Conservation (phyloP, 176 grass and related monocot species). For the Lolium multiflorum region DNA sequence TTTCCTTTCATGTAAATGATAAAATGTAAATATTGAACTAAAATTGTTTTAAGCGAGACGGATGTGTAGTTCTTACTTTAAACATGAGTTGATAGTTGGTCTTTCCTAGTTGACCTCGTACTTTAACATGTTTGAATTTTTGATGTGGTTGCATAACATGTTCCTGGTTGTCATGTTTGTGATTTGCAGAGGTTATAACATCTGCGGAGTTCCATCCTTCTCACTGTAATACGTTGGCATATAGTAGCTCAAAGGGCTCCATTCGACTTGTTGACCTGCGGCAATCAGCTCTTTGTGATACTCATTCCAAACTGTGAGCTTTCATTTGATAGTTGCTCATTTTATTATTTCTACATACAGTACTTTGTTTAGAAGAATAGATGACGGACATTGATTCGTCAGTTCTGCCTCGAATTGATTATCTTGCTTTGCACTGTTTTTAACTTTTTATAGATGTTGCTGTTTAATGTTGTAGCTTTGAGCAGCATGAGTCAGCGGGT, state of each 20-base stretch:
- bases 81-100: slow-evolving; percentile 21
- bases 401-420: slow-evolving; percentile 33
- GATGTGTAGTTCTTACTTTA: slow-evolving; percentile 22
- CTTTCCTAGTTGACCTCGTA: neutral
- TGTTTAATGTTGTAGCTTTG: slow-evolving; percentile 69
- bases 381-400: neutral
- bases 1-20: slow-evolving; percentile 33
- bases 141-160: slow-evolving; percentile 18
- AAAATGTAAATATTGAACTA: neutral
- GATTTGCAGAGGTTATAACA: slow-evolving; percentile 87
- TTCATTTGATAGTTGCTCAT: slow-evolving; percentile 41
- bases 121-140: slow-evolving; percentile 20
- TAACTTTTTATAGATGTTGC: slow-evolving; percentile 31
- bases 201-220: slow-evolving; percentile 91
- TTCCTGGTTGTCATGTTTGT: slow-evolving; percentile 46
- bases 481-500: slow-evolving; percentile 78
- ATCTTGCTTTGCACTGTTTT: slow-evolving; percentile 26
- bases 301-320: slow-evolving; percentile 83
- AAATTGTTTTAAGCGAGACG: slow-evolving; percentile 6
- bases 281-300: slow-evolving; percentile 87
- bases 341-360: slow-evolving; percentile 40
- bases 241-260: slow-evolving; percentile 95
- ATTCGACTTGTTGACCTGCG: slow-evolving; percentile 93
- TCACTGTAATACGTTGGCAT: slow-evolving; percentile 84
- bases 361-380: slow-evolving; percentile 31